Evolutionary conservation across 1,139 yeast species (phyloP).

Genomic region (Blastobotrys ciferrii): DNA sequence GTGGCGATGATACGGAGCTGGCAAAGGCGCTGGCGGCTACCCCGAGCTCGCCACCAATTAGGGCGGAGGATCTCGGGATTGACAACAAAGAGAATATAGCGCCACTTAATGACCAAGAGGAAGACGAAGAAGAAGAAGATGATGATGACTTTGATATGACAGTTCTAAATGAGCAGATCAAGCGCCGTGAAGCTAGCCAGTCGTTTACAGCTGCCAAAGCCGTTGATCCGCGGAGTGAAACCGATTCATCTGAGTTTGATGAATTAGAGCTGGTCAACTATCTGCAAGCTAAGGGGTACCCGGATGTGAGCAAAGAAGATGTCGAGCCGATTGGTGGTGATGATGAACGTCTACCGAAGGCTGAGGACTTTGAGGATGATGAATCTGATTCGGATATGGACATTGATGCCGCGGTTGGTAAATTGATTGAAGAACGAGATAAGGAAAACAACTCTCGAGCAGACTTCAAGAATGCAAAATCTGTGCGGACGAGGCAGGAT

Average conservation of each 20-base stretch:
- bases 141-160: constrained; percentile 18
- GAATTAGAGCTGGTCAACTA: constrained; percentile 4
- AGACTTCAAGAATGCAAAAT: constrained; percentile 17
- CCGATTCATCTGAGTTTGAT: constrained; percentile 1
- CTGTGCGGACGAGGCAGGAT: constrained; percentile 16
- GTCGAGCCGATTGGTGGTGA: too few relatives aligned
- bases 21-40: constrained; percentile 3
- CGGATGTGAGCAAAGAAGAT: too few relatives aligned
- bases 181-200: constrained; percentile 2
- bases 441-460: neutral
- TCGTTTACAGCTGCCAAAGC: neutral
- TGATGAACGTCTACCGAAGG: neutral
- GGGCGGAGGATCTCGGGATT: neutral
- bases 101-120: neutral
- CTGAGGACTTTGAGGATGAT: neutral
- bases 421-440: constrained; percentile 1
- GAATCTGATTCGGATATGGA: constrained; percentile 13
- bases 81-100: neutral
- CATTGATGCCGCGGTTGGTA: constrained; percentile 13
- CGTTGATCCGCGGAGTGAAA: neutral
- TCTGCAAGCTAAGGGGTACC: neutral
- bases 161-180: constrained; percentile 12
- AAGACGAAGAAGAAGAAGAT: constrained; percentile 2
- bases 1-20: neutral
- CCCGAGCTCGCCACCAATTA: constrained; percentile 16